Conservation (phyloP, 1,139 yeast species). For the Wickerhamomyces sp. region DNA sequence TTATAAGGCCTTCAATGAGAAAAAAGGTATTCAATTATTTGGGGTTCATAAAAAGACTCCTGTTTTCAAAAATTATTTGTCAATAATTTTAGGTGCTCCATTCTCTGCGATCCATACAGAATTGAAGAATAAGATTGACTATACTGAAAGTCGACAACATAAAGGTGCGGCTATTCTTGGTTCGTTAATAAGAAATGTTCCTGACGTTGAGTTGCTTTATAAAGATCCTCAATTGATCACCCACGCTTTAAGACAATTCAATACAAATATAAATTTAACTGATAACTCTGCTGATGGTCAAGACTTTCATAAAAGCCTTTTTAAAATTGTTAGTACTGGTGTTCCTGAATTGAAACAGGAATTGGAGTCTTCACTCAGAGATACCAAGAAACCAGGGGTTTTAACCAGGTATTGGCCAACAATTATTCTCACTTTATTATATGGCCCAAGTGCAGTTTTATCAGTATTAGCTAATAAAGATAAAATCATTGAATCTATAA, state of each 20-base stretch:
- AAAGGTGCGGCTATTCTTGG: slow-evolving; percentile 34
- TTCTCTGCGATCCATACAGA: slow-evolving; percentile 28
- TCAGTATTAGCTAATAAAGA: slow-evolving; percentile 46
- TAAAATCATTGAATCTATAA: slow-evolving; percentile 52
- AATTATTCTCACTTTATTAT: slow-evolving; percentile 33
- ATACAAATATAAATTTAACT: background rate
- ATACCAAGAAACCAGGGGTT: slow-evolving; percentile 39
- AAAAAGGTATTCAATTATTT: slow-evolving; percentile 6
- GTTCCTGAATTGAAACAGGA: background rate
- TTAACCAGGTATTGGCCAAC: slow-evolving; percentile 68
- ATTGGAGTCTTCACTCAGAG: background rate
- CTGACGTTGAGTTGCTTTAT: slow-evolving; percentile 15
- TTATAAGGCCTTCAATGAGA: slow-evolving; percentile 15
- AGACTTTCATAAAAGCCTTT: background rate
- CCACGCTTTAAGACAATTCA: background rate
- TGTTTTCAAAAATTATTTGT: slow-evolving; percentile 16
- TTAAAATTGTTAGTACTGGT: background rate
- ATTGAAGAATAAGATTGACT: slow-evolving; percentile 24
- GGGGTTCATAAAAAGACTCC: slow-evolving; percentile 3
- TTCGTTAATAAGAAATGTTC: slow-evolving; percentile 28
- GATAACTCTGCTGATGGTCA: background rate
- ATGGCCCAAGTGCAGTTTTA: slow-evolving; percentile 47
- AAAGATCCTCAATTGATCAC: background rate
- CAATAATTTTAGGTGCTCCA: slow-evolving; percentile 32
- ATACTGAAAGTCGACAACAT: slow-evolving; percentile 22